A percentile compares a stretch with the other conserved stretches of the same genome.
These are phyloP conservation scores for Emergomyces pasteurianus DNA, from an alignment of 2,329 filamentous ascomycete genomes.

Conservation along the genomic window DNA sequence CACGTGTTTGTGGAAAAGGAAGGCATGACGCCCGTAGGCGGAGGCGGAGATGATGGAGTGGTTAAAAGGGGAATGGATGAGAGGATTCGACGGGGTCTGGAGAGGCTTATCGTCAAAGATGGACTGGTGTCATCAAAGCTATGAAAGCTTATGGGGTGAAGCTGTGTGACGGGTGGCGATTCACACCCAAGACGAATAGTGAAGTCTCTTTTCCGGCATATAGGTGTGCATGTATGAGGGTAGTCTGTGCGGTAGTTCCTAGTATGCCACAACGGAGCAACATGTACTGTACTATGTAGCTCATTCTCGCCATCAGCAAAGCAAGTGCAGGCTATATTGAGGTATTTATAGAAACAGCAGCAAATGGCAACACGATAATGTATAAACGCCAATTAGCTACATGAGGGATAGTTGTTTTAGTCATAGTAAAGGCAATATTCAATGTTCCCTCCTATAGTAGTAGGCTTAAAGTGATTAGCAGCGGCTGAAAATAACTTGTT, in stretches of 20 bases:
- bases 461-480: background rate
- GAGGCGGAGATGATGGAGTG: background rate
- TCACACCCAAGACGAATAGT: background rate
- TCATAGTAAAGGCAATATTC: background rate
- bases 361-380: background rate
- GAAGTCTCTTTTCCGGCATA: background rate
- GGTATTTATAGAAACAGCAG: background rate
- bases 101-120: conserved; percentile 38
- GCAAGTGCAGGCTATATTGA: background rate
- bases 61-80: conserved; percentile 25
- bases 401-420: background rate
- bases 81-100: conserved; percentile 40
- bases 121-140: conserved; percentile 5
- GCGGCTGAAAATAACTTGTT: background rate
- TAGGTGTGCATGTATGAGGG: background rate
- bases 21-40: conserved; percentile 44
- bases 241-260: background rate
- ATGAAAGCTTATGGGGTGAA: background rate
- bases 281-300: too few species aligned
- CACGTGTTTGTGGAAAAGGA: conserved; percentile 73
- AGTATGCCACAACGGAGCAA: too few species aligned
- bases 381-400: background rate
- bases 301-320: too few species aligned
- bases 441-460: background rate
- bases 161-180: background rate